Evolutionary conservation across 106 monocot species (phyloP), one percentile per base, ranked within the genome.

Genomic region (Dactylorhiza incarnata): DNA sequence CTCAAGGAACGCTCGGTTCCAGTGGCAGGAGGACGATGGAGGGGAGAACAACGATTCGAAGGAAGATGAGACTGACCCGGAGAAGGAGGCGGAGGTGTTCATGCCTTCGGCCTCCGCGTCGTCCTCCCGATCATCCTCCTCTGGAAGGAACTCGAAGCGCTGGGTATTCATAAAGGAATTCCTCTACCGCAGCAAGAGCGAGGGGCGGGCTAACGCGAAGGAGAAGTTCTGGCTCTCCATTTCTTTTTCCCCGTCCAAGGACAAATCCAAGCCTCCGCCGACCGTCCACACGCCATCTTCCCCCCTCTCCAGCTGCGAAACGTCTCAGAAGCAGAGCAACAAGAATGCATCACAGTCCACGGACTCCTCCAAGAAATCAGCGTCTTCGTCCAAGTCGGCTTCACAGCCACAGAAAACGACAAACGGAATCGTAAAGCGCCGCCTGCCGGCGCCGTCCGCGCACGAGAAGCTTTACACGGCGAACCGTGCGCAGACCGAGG

Each of bases 81-180:
- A 74, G 24, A 77, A 88, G 61, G 72, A 48, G 3, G 24, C 19
- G 24, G 83, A 81, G 71, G 58, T 75, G 14, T 52, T 63, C 14
- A 74, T 79, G 62, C 76, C 82, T 3, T 72, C 85, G 24, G 72
- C 50, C 25, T 80, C 88, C 0, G 78, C 86, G 5, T 91, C 94
- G 14, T 70, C 82, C 15, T 92, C 91, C 9, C 49, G 84, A 23
- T 87, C 90, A 9, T 87, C 94, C 3, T 91, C 94, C 24, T 85
- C 94, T 0, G 78, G 84, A 2, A 55, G 89, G 47, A 86, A 83
- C 83, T 91, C 94, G 4, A 91, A 91, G 84, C 77, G 89, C 12
- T 95, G 95, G 95, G 84, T 97, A 44, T 94, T 94, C 73, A 80
- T 97, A 44, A 97, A 94, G 80, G 97, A 97, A 71, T 79, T 97